Base-by-base conservation (phyloP, 768 basidiomycete species). In the Mycena galericulata region DNA sequence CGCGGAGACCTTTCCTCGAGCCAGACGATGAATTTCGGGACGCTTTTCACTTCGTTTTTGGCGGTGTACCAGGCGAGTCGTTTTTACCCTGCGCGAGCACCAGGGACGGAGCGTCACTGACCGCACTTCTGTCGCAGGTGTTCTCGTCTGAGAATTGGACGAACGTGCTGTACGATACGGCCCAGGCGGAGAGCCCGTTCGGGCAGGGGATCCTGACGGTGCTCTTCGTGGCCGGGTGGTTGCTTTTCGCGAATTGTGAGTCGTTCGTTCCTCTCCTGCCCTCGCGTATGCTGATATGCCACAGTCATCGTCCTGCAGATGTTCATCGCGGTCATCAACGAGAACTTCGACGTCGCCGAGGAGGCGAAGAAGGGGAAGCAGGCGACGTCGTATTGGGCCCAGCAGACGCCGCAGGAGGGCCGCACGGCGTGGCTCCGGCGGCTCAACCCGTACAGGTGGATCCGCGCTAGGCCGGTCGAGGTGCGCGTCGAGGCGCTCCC, bases 301-400 rank as follows among this genome's bases (percentile, higher is more conserved):
- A 43, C 59, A 97, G 96, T 95, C 83, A 94, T 97, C 73, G 85
- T 97, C 11, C 78, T 97, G 54, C 96, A 97, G 76, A 92, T 98
- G 91, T 98, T 98, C 82, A 94, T 99, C 74, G 97, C 97, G 36
- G 96, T 97, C 49, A 96, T 98, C 84, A 94, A 96, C 74, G 96
- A 97, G 83, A 97, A 97, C 79, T 98, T 99, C 73, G 86, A 91
- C 26, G 89, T 98, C 7, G 95, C 95, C 0, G 97, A 98, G 75
- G 95, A 97, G 75, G 87, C 90, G 29, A 98, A 98, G 82, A 89
- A 91, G 58, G 86, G 87, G 18, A 86, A 92, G 69, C 97, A 98
- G 78, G 89, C 92, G 7, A 88, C 89, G 8, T 86, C 89, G 51
- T 92, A 90, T 75, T 89, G 87, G 81, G 88, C 82, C 8, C 8